Evolutionary conservation across 2,329 filamentous ascomycete genomes (phyloP).

Genomic region (Chaetomium globosum): DNA sequence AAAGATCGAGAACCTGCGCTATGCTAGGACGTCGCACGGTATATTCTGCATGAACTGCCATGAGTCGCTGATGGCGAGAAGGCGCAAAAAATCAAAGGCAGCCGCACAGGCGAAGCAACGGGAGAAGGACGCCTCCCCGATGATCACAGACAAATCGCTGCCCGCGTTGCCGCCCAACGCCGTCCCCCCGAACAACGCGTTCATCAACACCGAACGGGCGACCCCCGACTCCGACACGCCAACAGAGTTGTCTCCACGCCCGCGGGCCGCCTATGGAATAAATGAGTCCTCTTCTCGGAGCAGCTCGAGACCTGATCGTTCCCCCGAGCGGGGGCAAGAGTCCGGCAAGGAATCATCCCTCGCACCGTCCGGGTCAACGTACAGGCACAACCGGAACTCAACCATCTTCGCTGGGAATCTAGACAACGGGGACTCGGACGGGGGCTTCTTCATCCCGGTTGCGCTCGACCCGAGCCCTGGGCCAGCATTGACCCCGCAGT

Average conservation of each 20-base stretch:
- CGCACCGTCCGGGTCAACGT: conserved; percentile 73
- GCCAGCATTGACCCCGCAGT: conserved; percentile 57
- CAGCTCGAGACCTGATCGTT: conserved; percentile 56
- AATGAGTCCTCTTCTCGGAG: conserved; percentile 60
- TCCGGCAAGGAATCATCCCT: conserved; percentile 59
- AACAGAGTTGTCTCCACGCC: conserved; percentile 68
- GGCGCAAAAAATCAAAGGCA: conserved; percentile 82
- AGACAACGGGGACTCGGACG: conserved; percentile 59
- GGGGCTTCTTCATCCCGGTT: conserved; percentile 76
- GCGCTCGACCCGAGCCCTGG: conserved; percentile 71
- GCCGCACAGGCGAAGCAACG: conserved; percentile 62
- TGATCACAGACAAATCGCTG: conserved; percentile 86
- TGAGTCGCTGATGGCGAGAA: conserved; percentile 90
- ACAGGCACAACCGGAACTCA: conserved; percentile 77
- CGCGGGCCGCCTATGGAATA: conserved; percentile 54
- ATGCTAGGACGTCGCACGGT: conserved; percentile 94
- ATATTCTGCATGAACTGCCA: conserved; percentile 99
- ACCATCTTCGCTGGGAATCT: conserved; percentile 56
- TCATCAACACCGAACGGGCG: conserved; percentile 59
- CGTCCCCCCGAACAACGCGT: conserved; percentile 62
- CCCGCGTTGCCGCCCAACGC: conserved; percentile 84
- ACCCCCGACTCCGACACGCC: conserved; percentile 67
- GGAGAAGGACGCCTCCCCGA: conserved; percentile 65
- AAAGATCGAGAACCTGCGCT: conserved; percentile 97
- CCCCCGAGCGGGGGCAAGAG: conserved; percentile 56